phyloP scores from a whole-genome alignment of 768 basidiomycete species.

The Rhodosporidiobolus sp. region DNA sequence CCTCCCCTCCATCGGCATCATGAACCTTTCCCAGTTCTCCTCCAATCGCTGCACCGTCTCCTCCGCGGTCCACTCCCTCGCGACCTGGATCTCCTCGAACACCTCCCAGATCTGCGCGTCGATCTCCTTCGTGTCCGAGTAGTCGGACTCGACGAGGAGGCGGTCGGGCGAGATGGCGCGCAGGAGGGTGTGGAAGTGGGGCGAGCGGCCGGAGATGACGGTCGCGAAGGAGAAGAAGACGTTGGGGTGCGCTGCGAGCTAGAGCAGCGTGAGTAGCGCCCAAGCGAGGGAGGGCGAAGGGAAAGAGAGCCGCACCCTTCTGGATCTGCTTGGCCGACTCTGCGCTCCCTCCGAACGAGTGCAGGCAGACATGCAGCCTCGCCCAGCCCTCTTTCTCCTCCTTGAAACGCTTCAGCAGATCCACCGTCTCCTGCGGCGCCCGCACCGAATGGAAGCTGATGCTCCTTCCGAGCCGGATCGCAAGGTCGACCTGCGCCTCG shows the following conservation, averaged over 20 bases:
- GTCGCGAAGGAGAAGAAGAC: slow-evolving; percentile 84
- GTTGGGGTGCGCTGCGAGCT: slow-evolving; percentile 64
- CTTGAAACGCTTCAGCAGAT: slow-evolving; percentile 59
- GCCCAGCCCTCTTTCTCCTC: slow-evolving; percentile 62
- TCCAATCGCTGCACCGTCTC: slow-evolving; percentile 54
- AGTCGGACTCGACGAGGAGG: slow-evolving; percentile 84
- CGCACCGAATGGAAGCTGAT: slow-evolving; percentile 87
- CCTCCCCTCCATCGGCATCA: slow-evolving; percentile 4
- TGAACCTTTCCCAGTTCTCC: slow-evolving; percentile 61
- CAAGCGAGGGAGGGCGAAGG: background rate
- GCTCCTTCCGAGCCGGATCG: slow-evolving; percentile 70
- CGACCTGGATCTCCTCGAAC: slow-evolving; percentile 68
- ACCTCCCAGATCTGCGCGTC: slow-evolving; percentile 65
- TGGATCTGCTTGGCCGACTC: slow-evolving; percentile 72
- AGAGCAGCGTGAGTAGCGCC: background rate
- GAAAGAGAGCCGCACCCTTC: slow-evolving; percentile 53
- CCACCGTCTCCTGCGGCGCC: slow-evolving; percentile 64
- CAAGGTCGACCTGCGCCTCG: slow-evolving; percentile 79
- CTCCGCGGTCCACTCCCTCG: slow-evolving; percentile 57
- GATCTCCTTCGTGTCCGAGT: slow-evolving; percentile 66
- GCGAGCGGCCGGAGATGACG: slow-evolving; percentile 72
- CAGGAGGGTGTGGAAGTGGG: slow-evolving; percentile 64
- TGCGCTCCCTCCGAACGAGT: slow-evolving; percentile 80
- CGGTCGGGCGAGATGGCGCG: slow-evolving; percentile 61
- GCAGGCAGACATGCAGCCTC: slow-evolving; percentile 76